phyloP scores from a whole-genome alignment of 169 alveolate species.

The Perkinsus marinus region DNA sequence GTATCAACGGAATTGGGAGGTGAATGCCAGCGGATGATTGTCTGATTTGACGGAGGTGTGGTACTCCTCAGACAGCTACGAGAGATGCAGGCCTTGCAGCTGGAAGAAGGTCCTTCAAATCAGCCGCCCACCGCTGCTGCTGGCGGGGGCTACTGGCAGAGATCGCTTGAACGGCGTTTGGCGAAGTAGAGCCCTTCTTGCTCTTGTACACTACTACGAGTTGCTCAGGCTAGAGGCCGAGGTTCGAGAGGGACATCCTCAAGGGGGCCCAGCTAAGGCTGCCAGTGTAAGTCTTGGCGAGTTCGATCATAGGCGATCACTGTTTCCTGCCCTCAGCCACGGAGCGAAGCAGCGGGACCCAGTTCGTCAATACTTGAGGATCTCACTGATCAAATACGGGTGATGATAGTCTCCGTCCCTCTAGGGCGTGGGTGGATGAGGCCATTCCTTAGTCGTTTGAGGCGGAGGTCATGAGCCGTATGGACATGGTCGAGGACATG shows the following conservation, averaged over 20 bases:
- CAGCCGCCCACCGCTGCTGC: background rate
- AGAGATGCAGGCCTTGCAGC: background rate
- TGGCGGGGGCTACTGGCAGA: background rate
- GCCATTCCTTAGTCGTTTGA: background rate
- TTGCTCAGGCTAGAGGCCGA: background rate
- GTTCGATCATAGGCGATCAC: too few species aligned
- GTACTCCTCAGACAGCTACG: background rate
- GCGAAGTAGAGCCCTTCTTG: background rate
- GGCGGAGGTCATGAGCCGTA: background rate
- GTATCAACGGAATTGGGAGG: background rate
- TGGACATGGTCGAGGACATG: background rate
- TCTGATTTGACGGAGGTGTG: too few species aligned
- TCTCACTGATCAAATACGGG: background rate
- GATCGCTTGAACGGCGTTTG: background rate
- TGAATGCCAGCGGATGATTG: background rate
- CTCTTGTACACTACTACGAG: background rate
- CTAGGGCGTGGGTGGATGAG: background rate
- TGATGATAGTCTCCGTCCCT: background rate
- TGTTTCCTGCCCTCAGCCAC: too few species aligned
- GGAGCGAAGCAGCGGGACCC: background rate
- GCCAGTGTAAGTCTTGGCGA: too few species aligned
- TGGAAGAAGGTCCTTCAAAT: background rate
- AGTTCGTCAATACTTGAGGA: background rate
- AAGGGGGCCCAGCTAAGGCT: too few species aligned
- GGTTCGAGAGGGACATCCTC: background rate